Evolutionary conservation across 2,329 filamentous ascomycete species (phyloP).

Genomic region (Simplicillium aogashimaense): DNA sequence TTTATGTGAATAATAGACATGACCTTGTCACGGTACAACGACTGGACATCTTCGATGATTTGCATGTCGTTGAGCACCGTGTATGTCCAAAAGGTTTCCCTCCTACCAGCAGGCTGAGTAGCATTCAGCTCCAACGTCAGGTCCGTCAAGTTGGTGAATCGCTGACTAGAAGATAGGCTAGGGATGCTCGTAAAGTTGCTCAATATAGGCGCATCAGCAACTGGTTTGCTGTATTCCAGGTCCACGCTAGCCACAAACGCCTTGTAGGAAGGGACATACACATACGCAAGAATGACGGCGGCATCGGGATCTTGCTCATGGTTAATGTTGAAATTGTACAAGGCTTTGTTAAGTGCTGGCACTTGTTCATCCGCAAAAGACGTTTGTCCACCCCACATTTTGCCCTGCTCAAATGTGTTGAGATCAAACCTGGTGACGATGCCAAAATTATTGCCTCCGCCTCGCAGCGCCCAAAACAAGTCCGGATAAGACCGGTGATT

Average conservation of each 20-base stretch:
- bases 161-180: slow-evolving; percentile 9
- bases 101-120: slow-evolving; percentile 12
- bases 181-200: slow-evolving; percentile 12
- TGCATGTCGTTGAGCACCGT: slow-evolving; percentile 9
- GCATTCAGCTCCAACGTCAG: slow-evolving; percentile 12
- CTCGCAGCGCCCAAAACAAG: slow-evolving; percentile 47
- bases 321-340: slow-evolving; percentile 11
- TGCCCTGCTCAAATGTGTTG: slow-evolving; percentile 22
- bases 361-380: slow-evolving; percentile 14
- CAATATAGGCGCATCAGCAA: slow-evolving; percentile 10
- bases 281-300: slow-evolving; percentile 12
- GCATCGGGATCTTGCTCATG: slow-evolving; percentile 11
- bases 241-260: slow-evolving; percentile 9
- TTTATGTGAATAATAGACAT: slow-evolving; percentile 10
- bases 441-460: slow-evolving; percentile 48
- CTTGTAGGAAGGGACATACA: slow-evolving; percentile 9
- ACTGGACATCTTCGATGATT: slow-evolving; percentile 12
- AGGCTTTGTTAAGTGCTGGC: slow-evolving; percentile 11
- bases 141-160: slow-evolving; percentile 8
- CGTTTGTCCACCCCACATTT: slow-evolving; percentile 28
- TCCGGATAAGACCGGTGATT: slow-evolving; percentile 30
- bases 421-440: slow-evolving; percentile 41
- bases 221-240: slow-evolving; percentile 10
- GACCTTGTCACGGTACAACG: slow-evolving; percentile 13
- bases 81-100: slow-evolving; percentile 13